Base-by-base conservation (phyloP, 1,139 yeast genomes). In the Ogataea hybrid region DNA sequence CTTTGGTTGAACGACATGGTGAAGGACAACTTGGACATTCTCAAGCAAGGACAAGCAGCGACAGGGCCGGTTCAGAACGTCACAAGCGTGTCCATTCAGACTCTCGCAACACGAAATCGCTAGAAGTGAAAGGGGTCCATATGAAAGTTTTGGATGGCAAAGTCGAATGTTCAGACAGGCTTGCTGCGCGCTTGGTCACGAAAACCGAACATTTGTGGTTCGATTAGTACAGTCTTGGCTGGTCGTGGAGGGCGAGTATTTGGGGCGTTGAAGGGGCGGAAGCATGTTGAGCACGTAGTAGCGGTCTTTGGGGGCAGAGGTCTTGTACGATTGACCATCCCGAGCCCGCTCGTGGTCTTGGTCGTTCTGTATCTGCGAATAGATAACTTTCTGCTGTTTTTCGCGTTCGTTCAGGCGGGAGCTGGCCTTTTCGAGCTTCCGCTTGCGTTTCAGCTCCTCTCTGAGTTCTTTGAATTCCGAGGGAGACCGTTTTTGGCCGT, bases 401-500 rank as follows among this genome's bases (percentile, higher is more conserved):
- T 43, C 42, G 37, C 44, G 43, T 28, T 44, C 46, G 33, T 42
- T 35, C 31, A 41, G 17, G 31, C 49, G 48, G 8, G 43, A 33
- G 27, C 43, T 45, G 23, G 50, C 51, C 32, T 47, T 49, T 25
- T 50, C 53, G 15, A 40, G 41, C 28, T 50, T 50, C 15, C 52
- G 44, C 22, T 47, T 50, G 35, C 50, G 48, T 32, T 55, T 56
- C 33, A 51, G 37, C 22, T 45, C 42, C 11, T 50, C 65, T 43
- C 77, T 69, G 44, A 75, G 61, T 42, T 71, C 73, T 49, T 68
- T 70, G 60, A 84, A 84, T 58, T 84, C 92, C 25, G 81, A 79
- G 32, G 87, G 86, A 25, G 75, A 68, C 46, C 87, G 75, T 51
- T 85, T 75, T 40, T 71, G 73, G 6, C 94, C 94, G n/a, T n/a